Evolutionary conservation across 345 rosid genomes (phyloP).

Genomic region (Brassica juncea): DNA sequence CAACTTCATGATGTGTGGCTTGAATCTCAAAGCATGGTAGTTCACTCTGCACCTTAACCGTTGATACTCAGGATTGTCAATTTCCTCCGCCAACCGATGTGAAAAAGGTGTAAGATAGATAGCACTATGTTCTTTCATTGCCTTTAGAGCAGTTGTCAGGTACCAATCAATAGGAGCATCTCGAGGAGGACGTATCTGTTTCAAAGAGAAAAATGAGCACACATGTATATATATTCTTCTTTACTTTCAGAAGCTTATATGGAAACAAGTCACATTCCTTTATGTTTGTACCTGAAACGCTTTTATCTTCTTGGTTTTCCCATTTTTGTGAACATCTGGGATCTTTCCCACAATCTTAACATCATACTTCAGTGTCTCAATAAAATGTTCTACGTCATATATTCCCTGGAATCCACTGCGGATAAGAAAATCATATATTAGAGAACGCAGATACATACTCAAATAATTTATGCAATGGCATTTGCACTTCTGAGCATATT

Average conservation of each 20-base stretch:
- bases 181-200: slow-evolving; percentile 84
- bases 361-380: slow-evolving; percentile 77
- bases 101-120: slow-evolving; percentile 97
- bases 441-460: slow-evolving; percentile 4
- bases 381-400: slow-evolving; percentile 93
- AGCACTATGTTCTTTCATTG: slow-evolving; percentile 94
- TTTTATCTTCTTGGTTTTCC: slow-evolving; percentile 86
- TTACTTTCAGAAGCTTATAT: background rate
- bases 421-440: background rate
- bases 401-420: slow-evolving; percentile 93
- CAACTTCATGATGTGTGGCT: slow-evolving; percentile 89
- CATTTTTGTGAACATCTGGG: slow-evolving; percentile 83
- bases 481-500: slow-evolving; percentile 1
- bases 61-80: slow-evolving; percentile 87
- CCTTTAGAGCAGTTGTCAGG: slow-evolving; percentile 69
- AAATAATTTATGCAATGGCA: background rate
- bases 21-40: slow-evolving; percentile 93
- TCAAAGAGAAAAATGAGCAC: background rate
- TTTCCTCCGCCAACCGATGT: slow-evolving; percentile 97
- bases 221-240: background rate
- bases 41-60: slow-evolving; percentile 97
- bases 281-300: slow-evolving; percentile 68
- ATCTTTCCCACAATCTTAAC: slow-evolving; percentile 83
- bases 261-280: background rate
- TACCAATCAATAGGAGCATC: slow-evolving; percentile 98